A percentile compares a stretch with the other conserved stretches of the same genome.
These are phyloP conservation scores for Cenchrus fungigraminus DNA, from an alignment of 176 grass and related monocot species.

Conservation along the genomic window DNA sequence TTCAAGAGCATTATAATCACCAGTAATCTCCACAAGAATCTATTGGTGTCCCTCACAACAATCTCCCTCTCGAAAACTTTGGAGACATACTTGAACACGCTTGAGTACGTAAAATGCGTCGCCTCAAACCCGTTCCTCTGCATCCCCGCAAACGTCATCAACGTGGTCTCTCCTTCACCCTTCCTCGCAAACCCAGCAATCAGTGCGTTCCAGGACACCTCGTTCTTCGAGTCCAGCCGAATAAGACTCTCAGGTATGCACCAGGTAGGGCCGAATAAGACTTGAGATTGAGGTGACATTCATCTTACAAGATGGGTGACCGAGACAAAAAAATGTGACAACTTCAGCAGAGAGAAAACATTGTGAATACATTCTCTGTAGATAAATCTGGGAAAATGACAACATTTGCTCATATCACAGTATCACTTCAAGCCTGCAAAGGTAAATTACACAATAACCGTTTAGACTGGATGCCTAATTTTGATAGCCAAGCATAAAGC, in stretches of 20 bases:
- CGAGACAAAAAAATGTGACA: too few species aligned
- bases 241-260: too few species aligned
- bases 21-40: conserved; percentile 87
- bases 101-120: conserved; percentile 69
- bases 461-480: not conserved
- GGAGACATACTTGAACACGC: conserved; percentile 69
- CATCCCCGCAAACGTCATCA: conserved; percentile 62
- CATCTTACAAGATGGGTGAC: too few species aligned
- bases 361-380: too few species aligned
- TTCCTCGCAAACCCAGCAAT: conserved; percentile 66
- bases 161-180: conserved; percentile 50
- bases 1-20: conserved; percentile 39
- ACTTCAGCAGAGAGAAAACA: too few species aligned
- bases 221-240: conserved; percentile 59
- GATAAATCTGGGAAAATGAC: too few species aligned
- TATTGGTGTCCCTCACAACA: conserved; percentile 73
- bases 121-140: conserved; percentile 57
- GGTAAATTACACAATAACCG: not conserved
- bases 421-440: not conserved
- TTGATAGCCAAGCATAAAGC: not conserved
- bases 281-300: too few species aligned
- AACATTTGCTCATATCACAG: not conserved
- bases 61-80: conserved; percentile 63
- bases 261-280: too few species aligned
- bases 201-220: conserved; percentile 69